Evolutionary conservation across 2,329 filamentous ascomycete genomes (phyloP).

Genomic region (Trichothecium roseum): DNA sequence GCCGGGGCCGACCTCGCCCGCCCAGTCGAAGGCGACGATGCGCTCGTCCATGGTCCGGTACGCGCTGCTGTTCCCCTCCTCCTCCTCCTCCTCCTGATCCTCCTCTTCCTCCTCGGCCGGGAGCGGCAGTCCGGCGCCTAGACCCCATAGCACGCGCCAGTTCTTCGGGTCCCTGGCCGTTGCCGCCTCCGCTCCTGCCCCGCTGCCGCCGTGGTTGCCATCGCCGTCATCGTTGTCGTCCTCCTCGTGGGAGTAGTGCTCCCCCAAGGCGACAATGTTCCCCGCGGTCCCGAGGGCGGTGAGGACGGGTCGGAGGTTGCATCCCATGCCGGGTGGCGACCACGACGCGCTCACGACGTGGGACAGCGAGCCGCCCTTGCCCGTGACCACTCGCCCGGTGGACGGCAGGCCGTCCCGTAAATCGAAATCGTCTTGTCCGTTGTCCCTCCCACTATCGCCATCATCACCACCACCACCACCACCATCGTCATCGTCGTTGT

Average conservation of each 20-base stretch:
- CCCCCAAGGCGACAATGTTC: slow-evolving; percentile 39
- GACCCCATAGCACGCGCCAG: slow-evolving; percentile 46
- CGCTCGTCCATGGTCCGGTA: slow-evolving; percentile 29
- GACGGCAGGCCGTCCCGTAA: no score
- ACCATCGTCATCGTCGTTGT: slow-evolving; percentile 9
- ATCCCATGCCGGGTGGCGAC: slow-evolving; percentile 49
- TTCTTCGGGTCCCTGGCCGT: slow-evolving; percentile 30
- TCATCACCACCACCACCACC: no score
- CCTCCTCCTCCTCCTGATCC: no score
- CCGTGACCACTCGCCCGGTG: slow-evolving; percentile 23
- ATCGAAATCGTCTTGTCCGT: no score
- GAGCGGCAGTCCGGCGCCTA: slow-evolving; percentile 40
- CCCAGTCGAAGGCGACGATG: slow-evolving; percentile 44
- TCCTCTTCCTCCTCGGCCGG: slow-evolving; percentile 26
- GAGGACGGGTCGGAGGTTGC: slow-evolving; percentile 41
- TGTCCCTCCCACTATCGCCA: slow-evolving; percentile 2
- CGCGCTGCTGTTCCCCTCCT: no score
- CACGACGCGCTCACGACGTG: slow-evolving; percentile 44
- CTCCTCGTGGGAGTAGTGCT: slow-evolving; percentile 19
- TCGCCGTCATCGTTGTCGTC: no score
- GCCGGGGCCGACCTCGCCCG: slow-evolving; percentile 27
- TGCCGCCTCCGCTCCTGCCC: background rate
- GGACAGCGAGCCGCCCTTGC: slow-evolving; percentile 38
- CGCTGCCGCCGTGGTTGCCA: no score
- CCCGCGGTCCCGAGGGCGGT: slow-evolving; percentile 40